These are phyloP conservation scores for Scutellaria barbata DNA, from an alignment of 257 asterid species.

Conservation along the genomic window DNA sequence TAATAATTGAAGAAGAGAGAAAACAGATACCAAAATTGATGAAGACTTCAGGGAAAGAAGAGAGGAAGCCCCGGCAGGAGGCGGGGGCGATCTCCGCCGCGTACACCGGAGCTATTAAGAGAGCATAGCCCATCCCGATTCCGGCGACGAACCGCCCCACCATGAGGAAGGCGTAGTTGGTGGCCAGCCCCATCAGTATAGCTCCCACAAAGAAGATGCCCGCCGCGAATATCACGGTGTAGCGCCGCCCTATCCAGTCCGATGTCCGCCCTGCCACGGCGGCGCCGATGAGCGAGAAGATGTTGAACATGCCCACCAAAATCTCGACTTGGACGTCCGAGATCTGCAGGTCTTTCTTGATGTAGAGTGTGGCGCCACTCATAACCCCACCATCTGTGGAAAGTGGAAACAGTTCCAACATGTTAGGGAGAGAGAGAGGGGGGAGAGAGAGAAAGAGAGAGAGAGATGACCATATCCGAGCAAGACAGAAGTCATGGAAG, in stretches of 20 bases:
- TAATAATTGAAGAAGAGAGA: background rate
- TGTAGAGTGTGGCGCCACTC: slow-evolving; percentile 51
- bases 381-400: slow-evolving; percentile 48
- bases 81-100: slow-evolving; percentile 51
- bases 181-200: slow-evolving; percentile 40
- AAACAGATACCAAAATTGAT: slow-evolving; percentile 39
- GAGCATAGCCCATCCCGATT: slow-evolving; percentile 45
- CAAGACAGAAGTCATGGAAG: slow-evolving; percentile 46
- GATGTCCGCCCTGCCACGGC: slow-evolving; percentile 44
- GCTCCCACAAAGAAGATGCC: slow-evolving; percentile 46
- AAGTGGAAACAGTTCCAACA: too few species aligned
- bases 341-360: slow-evolving; percentile 41
- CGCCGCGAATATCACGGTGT: slow-evolving; percentile 42
- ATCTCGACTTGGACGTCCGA: slow-evolving; percentile 44
- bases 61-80: slow-evolving; percentile 40
- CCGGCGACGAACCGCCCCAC: slow-evolving; percentile 46
- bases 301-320: slow-evolving; percentile 39
- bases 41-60: slow-evolving; percentile 49
- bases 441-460: too few species aligned
- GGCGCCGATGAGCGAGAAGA: slow-evolving; percentile 45
- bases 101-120: slow-evolving; percentile 47
- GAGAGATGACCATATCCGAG: slow-evolving; percentile 44
- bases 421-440: background rate
- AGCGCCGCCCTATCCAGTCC: slow-evolving; percentile 46
- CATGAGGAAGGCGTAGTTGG: slow-evolving; percentile 38